A percentile compares a stretch with the other conserved stretches of the same genome.
phyloP scores from a whole-genome alignment of 2,329 filamentous ascomycete species.

The Diaporthe eres region DNA sequence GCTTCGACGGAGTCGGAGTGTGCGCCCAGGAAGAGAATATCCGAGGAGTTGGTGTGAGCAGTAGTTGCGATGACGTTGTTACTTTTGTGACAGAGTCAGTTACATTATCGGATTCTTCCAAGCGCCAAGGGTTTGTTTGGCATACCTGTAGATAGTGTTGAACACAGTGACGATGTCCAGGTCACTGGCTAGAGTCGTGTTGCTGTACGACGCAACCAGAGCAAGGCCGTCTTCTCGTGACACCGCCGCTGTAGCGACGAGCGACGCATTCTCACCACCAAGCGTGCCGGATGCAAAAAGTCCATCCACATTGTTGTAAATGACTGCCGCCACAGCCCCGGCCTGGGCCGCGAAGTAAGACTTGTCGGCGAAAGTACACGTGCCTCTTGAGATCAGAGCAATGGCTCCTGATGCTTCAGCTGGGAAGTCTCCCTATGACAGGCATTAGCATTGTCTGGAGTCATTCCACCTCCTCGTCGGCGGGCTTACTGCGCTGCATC shows the following conservation, averaged over 20 bases:
- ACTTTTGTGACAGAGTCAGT: slow-evolving; percentile 2
- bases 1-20: slow-evolving; percentile 60
- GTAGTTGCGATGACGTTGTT: slow-evolving; percentile 29
- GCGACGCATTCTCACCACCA: slow-evolving; percentile 33
- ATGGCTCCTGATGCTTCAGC: slow-evolving; percentile 67
- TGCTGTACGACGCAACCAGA: slow-evolving; percentile 26
- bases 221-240: slow-evolving; percentile 18
- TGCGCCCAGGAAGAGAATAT: slow-evolving; percentile 56
- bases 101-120: background rate
- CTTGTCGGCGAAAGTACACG: slow-evolving; percentile 72
- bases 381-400: slow-evolving; percentile 72
- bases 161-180: slow-evolving; percentile 17
- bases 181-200: slow-evolving; percentile 12
- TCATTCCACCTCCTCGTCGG: slow-evolving; percentile 41
- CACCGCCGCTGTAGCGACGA: slow-evolving; percentile 22
- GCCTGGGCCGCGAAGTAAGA: slow-evolving; percentile 67
- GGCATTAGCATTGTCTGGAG: background rate
- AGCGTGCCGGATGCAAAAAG: slow-evolving; percentile 43
- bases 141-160: slow-evolving; percentile 18
- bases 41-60: slow-evolving; percentile 14
- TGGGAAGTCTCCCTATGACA: slow-evolving; percentile 19
- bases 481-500: slow-evolving; percentile 68
- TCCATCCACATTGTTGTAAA: slow-evolving; percentile 75
- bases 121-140: no score
- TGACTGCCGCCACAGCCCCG: slow-evolving; percentile 68